A percentile compares a stretch with the other conserved stretches of the same genome.
These are phyloP conservation scores for Diaporthe sp. DNA, from an alignment of 2,329 filamentous ascomycete species.

Conservation along the genomic window DNA sequence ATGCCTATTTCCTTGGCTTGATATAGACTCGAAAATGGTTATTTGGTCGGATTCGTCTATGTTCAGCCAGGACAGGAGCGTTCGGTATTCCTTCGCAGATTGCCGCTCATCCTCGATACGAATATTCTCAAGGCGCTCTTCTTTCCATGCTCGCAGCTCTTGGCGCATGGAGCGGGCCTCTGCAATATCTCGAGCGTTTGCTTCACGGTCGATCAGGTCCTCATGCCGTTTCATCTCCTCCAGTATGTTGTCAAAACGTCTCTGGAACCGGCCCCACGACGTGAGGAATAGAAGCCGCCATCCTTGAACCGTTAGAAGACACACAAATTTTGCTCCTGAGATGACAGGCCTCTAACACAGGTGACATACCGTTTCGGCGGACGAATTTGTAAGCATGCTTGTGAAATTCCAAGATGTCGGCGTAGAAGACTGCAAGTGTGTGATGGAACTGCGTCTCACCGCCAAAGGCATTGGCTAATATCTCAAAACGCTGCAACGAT, in stretches of 20 bases:
- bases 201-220: slow-evolving; percentile 48
- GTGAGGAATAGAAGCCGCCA: slow-evolving; percentile 54
- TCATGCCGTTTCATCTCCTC: slow-evolving; percentile 51
- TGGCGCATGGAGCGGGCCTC: slow-evolving; percentile 47
- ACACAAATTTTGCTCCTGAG: too few species aligned
- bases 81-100: slow-evolving; percentile 45
- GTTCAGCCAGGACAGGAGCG: slow-evolving; percentile 49
- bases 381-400: slow-evolving; percentile 62
- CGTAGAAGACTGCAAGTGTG: slow-evolving; percentile 59
- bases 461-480: slow-evolving; percentile 50
- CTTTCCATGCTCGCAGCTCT: slow-evolving; percentile 46
- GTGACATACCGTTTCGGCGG: slow-evolving; percentile 48
- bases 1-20: slow-evolving; percentile 45
- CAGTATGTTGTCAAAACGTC: slow-evolving; percentile 52
- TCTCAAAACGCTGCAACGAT: slow-evolving; percentile 55
- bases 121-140: slow-evolving; percentile 45
- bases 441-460: slow-evolving; percentile 54
- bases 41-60: slow-evolving; percentile 51
- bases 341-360: too few species aligned
- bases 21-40: slow-evolving; percentile 48
- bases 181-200: slow-evolving; percentile 48
- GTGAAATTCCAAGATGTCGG: slow-evolving; percentile 65
- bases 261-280: slow-evolving; percentile 56
- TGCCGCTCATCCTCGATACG: slow-evolving; percentile 45
- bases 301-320: slow-evolving; percentile 37